phyloP scores from a whole-genome alignment of 1,139 yeast genomes.

The Diutina catenulata region DNA sequence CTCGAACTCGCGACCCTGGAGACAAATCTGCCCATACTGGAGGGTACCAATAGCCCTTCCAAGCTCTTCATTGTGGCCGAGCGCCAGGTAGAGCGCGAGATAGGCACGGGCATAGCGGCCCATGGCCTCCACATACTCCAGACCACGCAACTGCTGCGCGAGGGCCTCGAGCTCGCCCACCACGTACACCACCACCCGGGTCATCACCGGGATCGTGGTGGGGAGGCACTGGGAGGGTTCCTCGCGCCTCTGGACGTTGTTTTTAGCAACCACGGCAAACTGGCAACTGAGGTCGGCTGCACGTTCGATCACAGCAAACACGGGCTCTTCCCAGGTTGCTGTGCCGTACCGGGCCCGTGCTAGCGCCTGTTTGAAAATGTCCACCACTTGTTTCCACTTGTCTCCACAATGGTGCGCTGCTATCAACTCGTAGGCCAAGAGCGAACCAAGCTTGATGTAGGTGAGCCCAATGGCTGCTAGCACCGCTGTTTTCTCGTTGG shows the following conservation, averaged over 20 bases:
- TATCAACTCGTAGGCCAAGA: background rate
- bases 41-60: slow-evolving; percentile 34
- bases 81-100: slow-evolving; percentile 30
- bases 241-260: no score
- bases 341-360: background rate
- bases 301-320: background rate
- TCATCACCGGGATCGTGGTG: no score
- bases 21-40: slow-evolving; percentile 24
- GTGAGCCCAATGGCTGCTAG: background rate
- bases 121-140: slow-evolving; percentile 18
- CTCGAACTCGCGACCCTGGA: slow-evolving; percentile 26
- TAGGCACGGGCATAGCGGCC: slow-evolving; percentile 29
- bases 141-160: slow-evolving; percentile 6
- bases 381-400: slow-evolving; percentile 1
- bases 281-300: background rate
- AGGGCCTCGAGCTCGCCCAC: slow-evolving; percentile 20
- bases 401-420: background rate
- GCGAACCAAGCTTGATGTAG: background rate
- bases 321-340: background rate
- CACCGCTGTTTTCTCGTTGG: background rate
- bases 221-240: no score
- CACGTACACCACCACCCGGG: slow-evolving; percentile 30
- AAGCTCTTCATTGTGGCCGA: slow-evolving; percentile 30
- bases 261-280: background rate
- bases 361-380: background rate